A percentile compares a stretch with the other conserved stretches of the same genome.
phyloP scores from a whole-genome alignment of 108 stramenopile species.

The Nitzschia palea region DNA sequence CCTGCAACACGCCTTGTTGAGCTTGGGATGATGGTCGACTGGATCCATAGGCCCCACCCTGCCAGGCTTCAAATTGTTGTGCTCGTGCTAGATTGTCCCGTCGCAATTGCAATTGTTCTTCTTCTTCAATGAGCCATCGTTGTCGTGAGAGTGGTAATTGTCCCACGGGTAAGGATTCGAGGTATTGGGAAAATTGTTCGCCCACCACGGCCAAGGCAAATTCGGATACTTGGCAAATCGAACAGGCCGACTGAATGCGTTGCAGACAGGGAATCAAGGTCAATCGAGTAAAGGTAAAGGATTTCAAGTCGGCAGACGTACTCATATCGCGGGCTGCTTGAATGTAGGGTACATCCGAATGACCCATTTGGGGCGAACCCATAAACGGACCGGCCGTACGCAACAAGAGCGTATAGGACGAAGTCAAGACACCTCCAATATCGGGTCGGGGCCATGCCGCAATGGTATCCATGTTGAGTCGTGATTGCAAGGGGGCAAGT shows the following conservation, averaged over 20 bases:
- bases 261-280: slow-evolving; percentile 61
- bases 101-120: slow-evolving; percentile 56
- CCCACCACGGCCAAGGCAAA: slow-evolving; percentile 72
- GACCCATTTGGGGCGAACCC: slow-evolving; percentile 50
- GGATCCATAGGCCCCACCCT: no score
- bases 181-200: slow-evolving; percentile 62
- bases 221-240: slow-evolving; percentile 37
- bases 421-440: slow-evolving; percentile 66
- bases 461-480: slow-evolving; percentile 39
- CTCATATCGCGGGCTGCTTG: background rate
- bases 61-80: slow-evolving; percentile 58
- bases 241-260: slow-evolving; percentile 16
- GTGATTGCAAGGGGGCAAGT: slow-evolving; percentile 42
- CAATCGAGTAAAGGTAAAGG: slow-evolving; percentile 68
- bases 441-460: slow-evolving; percentile 67
- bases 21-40: no score
- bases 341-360: background rate
- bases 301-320: slow-evolving; percentile 52
- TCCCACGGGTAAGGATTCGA: slow-evolving; percentile 51
- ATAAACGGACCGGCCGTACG: slow-evolving; percentile 36
- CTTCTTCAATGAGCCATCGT: slow-evolving; percentile 67
- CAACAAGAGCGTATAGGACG: slow-evolving; percentile 65
- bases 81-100: slow-evolving; percentile 50
- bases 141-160: slow-evolving; percentile 67
- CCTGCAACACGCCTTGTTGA: no score